Evolutionary conservation across 192 early-diverging fungal species (phyloP).

Genomic region (Rhizophagus prolifer): DNA sequence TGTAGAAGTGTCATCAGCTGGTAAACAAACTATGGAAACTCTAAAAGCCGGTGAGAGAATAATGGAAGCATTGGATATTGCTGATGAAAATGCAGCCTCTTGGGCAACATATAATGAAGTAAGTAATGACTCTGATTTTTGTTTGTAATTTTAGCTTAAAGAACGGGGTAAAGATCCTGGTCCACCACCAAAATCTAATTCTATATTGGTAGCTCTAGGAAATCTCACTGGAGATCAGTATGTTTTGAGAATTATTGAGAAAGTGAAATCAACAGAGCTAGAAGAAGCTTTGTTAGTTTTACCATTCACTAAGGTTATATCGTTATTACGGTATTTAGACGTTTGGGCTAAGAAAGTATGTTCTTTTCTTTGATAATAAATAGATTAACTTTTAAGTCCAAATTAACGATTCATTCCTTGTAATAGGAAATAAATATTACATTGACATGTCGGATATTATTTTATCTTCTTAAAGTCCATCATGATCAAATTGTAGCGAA

Average conservation of each 20-base stretch:
- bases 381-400: not conserved
- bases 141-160: conserved; percentile 37
- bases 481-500: conserved; percentile 88
- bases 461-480: conserved; percentile 83
- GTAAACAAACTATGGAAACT: conserved; percentile 89
- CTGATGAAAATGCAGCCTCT: conserved; percentile 75
- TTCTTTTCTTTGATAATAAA: conserved; percentile 1
- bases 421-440: conserved; percentile 71
- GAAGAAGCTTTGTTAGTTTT: conserved; percentile 89
- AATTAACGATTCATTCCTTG: not conserved
- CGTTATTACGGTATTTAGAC: conserved; percentile 75
- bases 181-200: conserved; percentile 53
- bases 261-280: conserved; percentile 80
- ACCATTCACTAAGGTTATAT: conserved; percentile 78
- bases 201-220: conserved; percentile 65
- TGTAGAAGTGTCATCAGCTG: conserved; percentile 70
- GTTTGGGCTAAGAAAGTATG: conserved; percentile 78
- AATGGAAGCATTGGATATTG: conserved; percentile 89
- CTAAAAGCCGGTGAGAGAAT: conserved; percentile 94
- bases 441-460: conserved; percentile 79
- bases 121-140: not conserved
- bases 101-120: conserved; percentile 64
- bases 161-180: conserved; percentile 38
- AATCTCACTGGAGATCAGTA: conserved; percentile 72
- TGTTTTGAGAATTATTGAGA: conserved; percentile 75